Evolutionary conservation across 257 asterid genomes (phyloP).

Genomic region (Phtheirospermum japonicum): DNA sequence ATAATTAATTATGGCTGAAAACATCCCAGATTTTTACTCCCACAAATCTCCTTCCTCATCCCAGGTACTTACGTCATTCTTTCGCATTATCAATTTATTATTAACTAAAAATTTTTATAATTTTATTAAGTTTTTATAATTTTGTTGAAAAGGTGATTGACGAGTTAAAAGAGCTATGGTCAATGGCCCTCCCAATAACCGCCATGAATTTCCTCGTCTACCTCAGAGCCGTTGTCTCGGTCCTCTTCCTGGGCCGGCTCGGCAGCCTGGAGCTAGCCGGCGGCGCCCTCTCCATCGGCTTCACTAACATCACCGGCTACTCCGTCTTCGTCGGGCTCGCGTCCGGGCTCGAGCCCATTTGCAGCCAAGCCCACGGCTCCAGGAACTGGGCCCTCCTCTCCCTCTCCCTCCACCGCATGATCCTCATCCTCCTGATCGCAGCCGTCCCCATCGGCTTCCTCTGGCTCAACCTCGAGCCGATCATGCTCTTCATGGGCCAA

Average conservation of each 20-base stretch:
- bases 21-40: too few relatives aligned
- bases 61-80: too few relatives aligned
- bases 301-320: conserved; percentile 89
- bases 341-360: conserved; percentile 88
- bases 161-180: conserved; percentile 84
- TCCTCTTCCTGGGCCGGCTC: conserved; percentile 68
- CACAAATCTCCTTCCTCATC: too few relatives aligned
- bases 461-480: conserved; percentile 69
- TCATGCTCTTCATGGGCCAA: conserved; percentile 79
- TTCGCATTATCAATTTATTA: too few relatives aligned
- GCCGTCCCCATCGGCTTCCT: conserved; percentile 59
- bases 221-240: conserved; percentile 75
- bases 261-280: conserved; percentile 89
- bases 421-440: conserved; percentile 61
- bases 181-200: conserved; percentile 85
- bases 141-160: conserved; percentile 65
- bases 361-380: conserved; percentile 82
- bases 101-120: too few relatives aligned
- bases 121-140: too few relatives aligned
- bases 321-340: conserved; percentile 83
- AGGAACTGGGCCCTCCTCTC: conserved; percentile 67
- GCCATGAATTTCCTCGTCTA: conserved; percentile 85
- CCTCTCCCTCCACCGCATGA: conserved; percentile 70
- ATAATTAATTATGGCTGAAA: too few relatives aligned
- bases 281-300: conserved; percentile 86